These are phyloP conservation scores for Rosa persica DNA, from an alignment of 306 rosid genomes.

Conservation along the genomic window DNA sequence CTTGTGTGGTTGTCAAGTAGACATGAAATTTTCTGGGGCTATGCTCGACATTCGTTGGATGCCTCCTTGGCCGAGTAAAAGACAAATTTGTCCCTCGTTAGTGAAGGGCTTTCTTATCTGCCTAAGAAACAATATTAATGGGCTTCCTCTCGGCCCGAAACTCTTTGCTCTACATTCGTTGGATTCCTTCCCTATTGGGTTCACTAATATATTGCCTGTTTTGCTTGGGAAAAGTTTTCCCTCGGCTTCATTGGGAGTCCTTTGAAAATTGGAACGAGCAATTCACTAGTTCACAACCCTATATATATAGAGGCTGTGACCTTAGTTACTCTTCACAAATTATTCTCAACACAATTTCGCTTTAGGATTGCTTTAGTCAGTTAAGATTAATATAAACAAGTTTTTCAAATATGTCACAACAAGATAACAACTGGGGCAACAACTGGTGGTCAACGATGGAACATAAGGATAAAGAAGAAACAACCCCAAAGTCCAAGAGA, in stretches of 20 bases:
- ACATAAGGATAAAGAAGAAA: too few relatives aligned
- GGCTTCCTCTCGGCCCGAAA: neutral
- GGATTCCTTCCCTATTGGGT: neutral
- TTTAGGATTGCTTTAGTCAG: too few relatives aligned
- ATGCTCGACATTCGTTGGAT: too few relatives aligned
- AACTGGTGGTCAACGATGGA: too few relatives aligned
- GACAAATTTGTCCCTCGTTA: constrained; percentile 1
- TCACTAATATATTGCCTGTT: neutral
- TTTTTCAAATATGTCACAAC: too few relatives aligned
- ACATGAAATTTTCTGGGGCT: neutral
- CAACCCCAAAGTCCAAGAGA: too few relatives aligned
- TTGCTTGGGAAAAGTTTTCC: neutral
- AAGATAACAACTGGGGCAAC: too few relatives aligned
- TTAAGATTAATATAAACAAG: too few relatives aligned
- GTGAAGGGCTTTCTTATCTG: neutral
- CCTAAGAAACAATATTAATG: neutral
- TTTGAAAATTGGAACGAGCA: neutral
- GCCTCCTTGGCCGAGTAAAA: too few relatives aligned
- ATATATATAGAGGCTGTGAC: neutral
- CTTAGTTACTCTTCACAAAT: neutral
- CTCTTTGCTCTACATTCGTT: neutral
- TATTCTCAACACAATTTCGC: too few relatives aligned
- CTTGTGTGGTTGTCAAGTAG: neutral
- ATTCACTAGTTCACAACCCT: neutral
- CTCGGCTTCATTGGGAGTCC: neutral